Conservation (phyloP, 2,329 filamentous ascomycete species). For the Aspergillus fijiensis region DNA sequence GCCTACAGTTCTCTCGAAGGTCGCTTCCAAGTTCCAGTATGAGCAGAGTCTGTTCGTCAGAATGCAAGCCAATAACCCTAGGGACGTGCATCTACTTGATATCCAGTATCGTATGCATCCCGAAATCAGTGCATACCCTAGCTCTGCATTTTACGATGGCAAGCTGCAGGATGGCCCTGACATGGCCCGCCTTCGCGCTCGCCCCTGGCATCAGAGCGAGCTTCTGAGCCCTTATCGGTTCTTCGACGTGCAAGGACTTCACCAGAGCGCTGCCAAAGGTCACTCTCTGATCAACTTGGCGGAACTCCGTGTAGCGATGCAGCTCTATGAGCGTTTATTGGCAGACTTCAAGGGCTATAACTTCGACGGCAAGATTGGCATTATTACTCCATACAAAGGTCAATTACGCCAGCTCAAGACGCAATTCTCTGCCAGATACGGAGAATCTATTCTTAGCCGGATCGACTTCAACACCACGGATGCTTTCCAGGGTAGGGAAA, state of each 20-base stretch:
- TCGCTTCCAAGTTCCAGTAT: slow-evolving; percentile 88
- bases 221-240: slow-evolving; percentile 92
- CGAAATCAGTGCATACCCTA: slow-evolving; percentile 89
- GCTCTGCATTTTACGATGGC: slow-evolving; percentile 86
- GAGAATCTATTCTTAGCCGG: slow-evolving; percentile 69
- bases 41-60: slow-evolving; percentile 97
- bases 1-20: slow-evolving; percentile 91
- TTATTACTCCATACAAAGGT: slow-evolving; percentile 97
- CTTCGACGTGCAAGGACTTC: slow-evolving; percentile 90
- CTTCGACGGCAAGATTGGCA: slow-evolving; percentile 81
- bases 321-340: slow-evolving; percentile 76
- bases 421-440: slow-evolving; percentile 71
- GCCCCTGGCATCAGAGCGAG: slow-evolving; percentile 80
- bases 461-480: slow-evolving; percentile 99
- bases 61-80: slow-evolving; percentile 90
- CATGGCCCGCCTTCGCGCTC: slow-evolving; percentile 73
- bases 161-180: slow-evolving; percentile 78
- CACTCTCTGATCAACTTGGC: slow-evolving; percentile 87
- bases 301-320: slow-evolving; percentile 82
- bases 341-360: slow-evolving; percentile 69
- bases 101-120: slow-evolving; percentile 99
- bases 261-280: slow-evolving; percentile 75
- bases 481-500: slow-evolving; percentile 94
- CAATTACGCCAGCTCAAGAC: slow-evolving; percentile 78
- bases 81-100: slow-evolving; percentile 90